Evolutionary conservation across 2,329 filamentous ascomycete genomes (phyloP), one percentile per base, ranked within the genome.

Genomic region (Arthrobotrys megalospora): DNA sequence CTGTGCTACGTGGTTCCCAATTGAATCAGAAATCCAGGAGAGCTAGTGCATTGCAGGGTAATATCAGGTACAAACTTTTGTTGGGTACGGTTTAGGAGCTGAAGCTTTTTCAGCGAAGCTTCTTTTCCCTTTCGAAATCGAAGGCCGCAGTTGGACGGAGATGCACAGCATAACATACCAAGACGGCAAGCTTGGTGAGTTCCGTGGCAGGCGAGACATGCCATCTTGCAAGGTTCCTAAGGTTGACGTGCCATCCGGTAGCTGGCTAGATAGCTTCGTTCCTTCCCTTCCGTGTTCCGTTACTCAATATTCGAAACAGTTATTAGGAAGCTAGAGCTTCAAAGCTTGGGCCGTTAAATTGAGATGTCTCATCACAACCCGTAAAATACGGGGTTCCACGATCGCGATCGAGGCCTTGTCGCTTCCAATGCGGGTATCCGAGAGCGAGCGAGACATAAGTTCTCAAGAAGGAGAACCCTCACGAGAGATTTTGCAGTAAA

Each of bases 1-100:
- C 60, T 76, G 43, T 72, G 75, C 62, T 78, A 78, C 75, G 75
- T 78, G 75, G 62, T 67, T 71, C 69, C 50, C 64, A 65, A 55
- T 65, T 45, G 48, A 72, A 64, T 64, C 43, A 64, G 16, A 50
- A 21, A 52, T 52, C 38, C 47, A 34, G 48, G 47, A 21, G 19
- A 52, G 47, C 69, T 73, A 67, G 63, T 63, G 62, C 70, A 41
- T 55, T 75, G 43, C 52, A 45, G 69, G 69, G 48, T 28, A 43
- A 50, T 58, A 66, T 75, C 70, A 75, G 70, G 70, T 67, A 75
- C 62, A 32, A 47, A 62, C 21, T 24, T 24, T 70, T 43, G 21
- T n/a, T 32, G 64, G 64, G 66, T 50, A 34, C 62, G 53, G 52
- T 63, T 53, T 62, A 53, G 50, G 24, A 38, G 32, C 45, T 63